Conservation (phyloP, 2,329 filamentous ascomycete species). For the Saccharata proteae region DNA sequence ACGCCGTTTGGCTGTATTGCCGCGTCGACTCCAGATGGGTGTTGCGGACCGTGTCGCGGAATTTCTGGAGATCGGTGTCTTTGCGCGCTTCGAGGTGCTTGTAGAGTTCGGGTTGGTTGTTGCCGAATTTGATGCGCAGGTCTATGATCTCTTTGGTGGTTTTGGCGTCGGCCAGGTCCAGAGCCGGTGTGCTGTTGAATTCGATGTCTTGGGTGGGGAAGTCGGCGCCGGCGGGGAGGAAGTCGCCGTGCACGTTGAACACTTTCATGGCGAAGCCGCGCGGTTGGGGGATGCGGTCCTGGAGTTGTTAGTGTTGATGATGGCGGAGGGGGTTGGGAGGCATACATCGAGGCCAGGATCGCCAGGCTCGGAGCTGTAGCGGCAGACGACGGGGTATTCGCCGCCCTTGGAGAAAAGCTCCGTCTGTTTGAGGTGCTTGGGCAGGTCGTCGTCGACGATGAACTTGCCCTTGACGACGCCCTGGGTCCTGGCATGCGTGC, state of each 20-base stretch:
- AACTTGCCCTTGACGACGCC: slow-evolving; percentile 37
- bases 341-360: slow-evolving; percentile 25
- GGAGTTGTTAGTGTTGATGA: background rate
- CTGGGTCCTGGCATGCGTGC: slow-evolving; percentile 37
- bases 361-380: slow-evolving; percentile 28
- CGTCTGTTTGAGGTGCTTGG: slow-evolving; percentile 31
- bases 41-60: slow-evolving; percentile 27
- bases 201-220: slow-evolving; percentile 32
- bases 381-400: slow-evolving; percentile 23
- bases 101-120: slow-evolving; percentile 27
- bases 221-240: slow-evolving; percentile 27
- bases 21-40: slow-evolving; percentile 26
- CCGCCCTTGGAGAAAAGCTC: slow-evolving; percentile 23
- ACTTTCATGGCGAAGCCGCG: slow-evolving; percentile 39
- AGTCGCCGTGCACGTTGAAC: slow-evolving; percentile 34
- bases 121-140: slow-evolving; percentile 28
- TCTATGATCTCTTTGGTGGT: slow-evolving; percentile 33
- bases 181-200: slow-evolving; percentile 36
- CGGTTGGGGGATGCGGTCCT: slow-evolving; percentile 32
- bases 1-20: slow-evolving; percentile 36
- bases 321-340: background rate
- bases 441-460: slow-evolving; percentile 29
- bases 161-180: slow-evolving; percentile 36
- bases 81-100: slow-evolving; percentile 27
- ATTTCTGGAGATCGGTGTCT: slow-evolving; percentile 29